Conservation (phyloP, 176 grass and related monocot genomes). For the Metroxylon sagu region DNA sequence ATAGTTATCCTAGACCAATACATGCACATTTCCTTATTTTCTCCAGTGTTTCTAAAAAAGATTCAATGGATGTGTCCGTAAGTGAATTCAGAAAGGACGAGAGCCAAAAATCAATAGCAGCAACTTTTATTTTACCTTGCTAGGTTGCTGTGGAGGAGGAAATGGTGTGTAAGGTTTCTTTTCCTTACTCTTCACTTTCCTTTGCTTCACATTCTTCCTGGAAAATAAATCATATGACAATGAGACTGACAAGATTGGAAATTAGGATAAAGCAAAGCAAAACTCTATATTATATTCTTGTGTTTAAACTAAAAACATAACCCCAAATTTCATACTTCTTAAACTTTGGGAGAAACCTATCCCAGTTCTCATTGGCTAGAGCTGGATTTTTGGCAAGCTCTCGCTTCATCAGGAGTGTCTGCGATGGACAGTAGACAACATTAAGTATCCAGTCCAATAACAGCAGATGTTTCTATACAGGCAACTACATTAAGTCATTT, state of each 20-base stretch:
- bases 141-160: constrained; percentile 83
- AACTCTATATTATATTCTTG: too few species aligned
- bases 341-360: constrained; percentile 91
- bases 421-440: constrained; percentile 14
- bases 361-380: constrained; percentile 87
- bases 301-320: too few species aligned
- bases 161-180: constrained; percentile 98
- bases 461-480: too few species aligned
- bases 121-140: constrained; percentile 47
- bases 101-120: neutral
- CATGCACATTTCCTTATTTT: too few species aligned
- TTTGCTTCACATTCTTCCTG: constrained; percentile 97
- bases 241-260: constrained; percentile 8
- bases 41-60: neutral
- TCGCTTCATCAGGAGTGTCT: constrained; percentile 90
- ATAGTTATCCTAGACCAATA: too few species aligned
- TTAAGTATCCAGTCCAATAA: constrained; percentile 5
- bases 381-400: constrained; percentile 90
- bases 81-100: neutral
- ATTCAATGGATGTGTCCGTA: neutral
- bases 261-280: neutral
- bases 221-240: constrained; percentile 15
- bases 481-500: too few species aligned
- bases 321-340: constrained; percentile 65
- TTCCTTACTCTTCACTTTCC: constrained; percentile 79